Evolutionary conservation across 2,329 filamentous ascomycete genomes (phyloP).

Genomic region (Hypoxylon sp.): DNA sequence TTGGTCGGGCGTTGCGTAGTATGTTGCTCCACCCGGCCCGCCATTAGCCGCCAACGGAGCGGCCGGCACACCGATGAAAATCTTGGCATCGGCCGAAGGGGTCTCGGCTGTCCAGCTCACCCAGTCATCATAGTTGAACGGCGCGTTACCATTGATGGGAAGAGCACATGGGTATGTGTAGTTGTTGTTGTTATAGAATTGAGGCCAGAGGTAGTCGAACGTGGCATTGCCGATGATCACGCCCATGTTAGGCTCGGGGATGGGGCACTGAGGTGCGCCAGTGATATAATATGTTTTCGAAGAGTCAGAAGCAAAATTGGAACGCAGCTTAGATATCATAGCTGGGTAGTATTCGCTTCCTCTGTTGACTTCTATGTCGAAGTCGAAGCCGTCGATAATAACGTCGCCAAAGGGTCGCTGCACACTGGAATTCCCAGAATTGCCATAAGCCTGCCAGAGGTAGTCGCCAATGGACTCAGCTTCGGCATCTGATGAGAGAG

Average conservation of each 20-base stretch:
- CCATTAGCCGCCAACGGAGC: constrained; percentile 57
- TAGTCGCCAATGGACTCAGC: constrained; percentile 60
- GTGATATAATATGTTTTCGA: constrained; percentile 61
- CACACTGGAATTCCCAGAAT: constrained; percentile 51
- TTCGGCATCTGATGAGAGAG: constrained; percentile 54
- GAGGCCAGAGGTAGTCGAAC: constrained; percentile 62
- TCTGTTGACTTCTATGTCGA: constrained; percentile 59
- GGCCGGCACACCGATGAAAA: constrained; percentile 59
- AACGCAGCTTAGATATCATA: constrained; percentile 53
- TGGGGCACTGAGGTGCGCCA: constrained; percentile 62
- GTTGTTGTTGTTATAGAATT: constrained; percentile 65
- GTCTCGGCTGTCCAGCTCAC: constrained; percentile 52
- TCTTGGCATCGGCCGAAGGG: constrained; percentile 56
- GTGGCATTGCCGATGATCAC: constrained; percentile 56
- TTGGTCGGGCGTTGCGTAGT: constrained; percentile 55
- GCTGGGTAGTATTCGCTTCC: constrained; percentile 57
- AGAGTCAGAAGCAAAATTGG: constrained; percentile 55
- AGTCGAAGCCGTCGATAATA: constrained; percentile 48
- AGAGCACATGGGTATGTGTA: constrained; percentile 55
- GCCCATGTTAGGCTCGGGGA: constrained; percentile 62
- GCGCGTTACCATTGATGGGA: constrained; percentile 51
- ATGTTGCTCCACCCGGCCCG: constrained; percentile 51
- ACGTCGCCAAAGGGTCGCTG: constrained; percentile 63
- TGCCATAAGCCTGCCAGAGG: constrained; percentile 63
- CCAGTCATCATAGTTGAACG: constrained; percentile 59